phyloP scores from a whole-genome alignment of 2,329 filamentous ascomycete species.

The Colletotrichum brevisporum region DNA sequence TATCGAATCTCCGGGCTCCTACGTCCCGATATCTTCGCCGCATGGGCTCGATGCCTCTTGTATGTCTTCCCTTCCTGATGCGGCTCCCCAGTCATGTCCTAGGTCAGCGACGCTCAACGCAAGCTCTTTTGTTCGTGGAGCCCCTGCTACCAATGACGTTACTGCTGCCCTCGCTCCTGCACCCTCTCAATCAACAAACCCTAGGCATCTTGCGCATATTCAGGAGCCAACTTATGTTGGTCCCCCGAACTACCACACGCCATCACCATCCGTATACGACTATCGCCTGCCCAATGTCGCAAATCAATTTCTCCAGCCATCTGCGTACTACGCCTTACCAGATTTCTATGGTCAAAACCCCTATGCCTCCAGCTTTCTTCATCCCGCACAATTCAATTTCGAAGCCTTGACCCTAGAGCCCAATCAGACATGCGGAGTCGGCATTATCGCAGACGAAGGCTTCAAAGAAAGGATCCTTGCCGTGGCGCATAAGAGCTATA shows the following conservation, averaged over 20 bases:
- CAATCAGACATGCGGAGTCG: conserved; percentile 41
- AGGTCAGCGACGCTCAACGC: background rate
- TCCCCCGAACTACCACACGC: conserved; percentile 27
- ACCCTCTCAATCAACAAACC: conserved; percentile 17
- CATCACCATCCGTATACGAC: conserved; percentile 34
- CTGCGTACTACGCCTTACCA: conserved; percentile 24
- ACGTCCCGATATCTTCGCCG: background rate
- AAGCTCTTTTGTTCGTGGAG: conserved; percentile 7
- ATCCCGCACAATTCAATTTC: conserved; percentile 45
- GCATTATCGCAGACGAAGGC: conserved; percentile 26
- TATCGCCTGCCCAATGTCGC: conserved; percentile 23
- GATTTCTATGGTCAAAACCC: conserved; percentile 7
- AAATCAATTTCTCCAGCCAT: conserved; percentile 19
- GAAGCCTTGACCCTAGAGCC: conserved; percentile 51
- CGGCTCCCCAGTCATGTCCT: conserved; percentile 12
- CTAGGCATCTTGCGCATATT: conserved; percentile 24
- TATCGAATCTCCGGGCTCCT: background rate
- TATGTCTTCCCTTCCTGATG: conserved; percentile 8
- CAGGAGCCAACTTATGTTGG: conserved; percentile 33
- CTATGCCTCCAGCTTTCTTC: conserved; percentile 17
- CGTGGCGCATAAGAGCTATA: conserved; percentile 80
- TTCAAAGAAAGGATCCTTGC: conserved; percentile 79
- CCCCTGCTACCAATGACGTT: conserved; percentile 7
- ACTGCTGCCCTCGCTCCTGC: conserved; percentile 6
- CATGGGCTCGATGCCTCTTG: conserved; percentile 20